A percentile compares a stretch with the other conserved stretches of the same genome.
phyloP scores from a whole-genome alignment of 306 rosid genomes.

The Betula pendula region DNA sequence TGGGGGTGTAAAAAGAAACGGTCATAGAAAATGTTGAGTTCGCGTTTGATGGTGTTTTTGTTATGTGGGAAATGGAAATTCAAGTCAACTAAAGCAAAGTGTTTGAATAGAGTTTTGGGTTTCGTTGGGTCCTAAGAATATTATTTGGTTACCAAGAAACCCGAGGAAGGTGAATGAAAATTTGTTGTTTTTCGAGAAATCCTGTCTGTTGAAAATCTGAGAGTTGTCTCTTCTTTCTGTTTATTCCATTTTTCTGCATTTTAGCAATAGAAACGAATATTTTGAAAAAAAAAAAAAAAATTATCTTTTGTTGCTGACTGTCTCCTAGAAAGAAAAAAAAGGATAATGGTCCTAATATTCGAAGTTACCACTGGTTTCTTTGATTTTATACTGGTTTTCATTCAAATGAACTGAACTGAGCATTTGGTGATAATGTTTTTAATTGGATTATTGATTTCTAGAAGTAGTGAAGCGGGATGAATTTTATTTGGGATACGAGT shows the following conservation, averaged over 20 bases:
- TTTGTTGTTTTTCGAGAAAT: not conserved
- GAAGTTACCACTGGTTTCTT: not conserved
- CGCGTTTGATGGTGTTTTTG: no score
- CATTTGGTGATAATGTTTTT: not conserved
- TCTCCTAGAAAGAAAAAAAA: not conserved
- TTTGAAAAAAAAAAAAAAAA: no score
- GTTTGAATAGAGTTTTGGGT: not conserved
- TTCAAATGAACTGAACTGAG: not conserved
- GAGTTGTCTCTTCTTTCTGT: not conserved
- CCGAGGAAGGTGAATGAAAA: not conserved
- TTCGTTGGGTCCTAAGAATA: not conserved
- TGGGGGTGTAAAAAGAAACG: not conserved
- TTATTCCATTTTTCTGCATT: not conserved
- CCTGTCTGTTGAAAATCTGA: not conserved
- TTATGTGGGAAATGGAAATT: not conserved
- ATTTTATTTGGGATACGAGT: conserved; percentile 69
- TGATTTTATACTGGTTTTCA: not conserved
- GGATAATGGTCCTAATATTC: not conserved
- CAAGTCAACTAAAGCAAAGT: not conserved
- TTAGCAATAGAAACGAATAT: not conserved
- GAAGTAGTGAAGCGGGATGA: conserved; percentile 39
- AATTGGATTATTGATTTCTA: conserved; percentile 8
- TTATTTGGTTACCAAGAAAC: not conserved
- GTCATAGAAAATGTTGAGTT: not conserved
- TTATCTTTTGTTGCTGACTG: not conserved